Evolutionary conservation across 2,329 filamentous ascomycete genomes (phyloP).

Genomic region (Fusarium oligoseptatum): DNA sequence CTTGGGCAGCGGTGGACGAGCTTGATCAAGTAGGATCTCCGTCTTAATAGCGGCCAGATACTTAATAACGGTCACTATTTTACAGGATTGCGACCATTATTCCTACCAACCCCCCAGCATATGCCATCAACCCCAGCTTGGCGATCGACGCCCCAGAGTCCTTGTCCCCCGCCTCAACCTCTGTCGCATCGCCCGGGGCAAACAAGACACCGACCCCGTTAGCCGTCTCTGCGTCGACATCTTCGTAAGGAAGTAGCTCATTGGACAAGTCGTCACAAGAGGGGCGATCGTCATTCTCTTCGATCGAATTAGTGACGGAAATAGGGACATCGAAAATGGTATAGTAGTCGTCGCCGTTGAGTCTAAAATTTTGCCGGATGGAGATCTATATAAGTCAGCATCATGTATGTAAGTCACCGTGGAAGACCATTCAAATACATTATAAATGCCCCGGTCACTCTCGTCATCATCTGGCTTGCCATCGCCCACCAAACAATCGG

Average conservation of each 20-base stretch:
- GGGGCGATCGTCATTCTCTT: constrained; percentile 55
- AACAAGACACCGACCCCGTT: constrained; percentile 63
- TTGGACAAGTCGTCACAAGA: constrained; percentile 67
- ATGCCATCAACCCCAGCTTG: constrained; percentile 6
- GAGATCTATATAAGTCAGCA: constrained; percentile 64
- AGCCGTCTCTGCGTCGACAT: constrained; percentile 58
- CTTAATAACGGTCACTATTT: not conserved
- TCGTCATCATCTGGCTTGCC: constrained; percentile 60
- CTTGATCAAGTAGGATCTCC: not conserved
- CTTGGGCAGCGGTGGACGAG: not conserved
- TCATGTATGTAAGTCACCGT: not conserved
- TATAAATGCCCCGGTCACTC: constrained; percentile 71
- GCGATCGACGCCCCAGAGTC: constrained; percentile 20
- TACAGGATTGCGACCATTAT: not conserved
- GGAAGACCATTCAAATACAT: constrained; percentile 59
- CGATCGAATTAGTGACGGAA: constrained; percentile 74
- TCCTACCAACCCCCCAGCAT: constrained; percentile 10
- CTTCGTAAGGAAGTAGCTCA: constrained; percentile 60
- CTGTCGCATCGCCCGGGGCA: constrained; percentile 64
- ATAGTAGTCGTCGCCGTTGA: constrained; percentile 74
- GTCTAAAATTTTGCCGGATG: constrained; percentile 77
- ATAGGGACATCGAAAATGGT: constrained; percentile 80
- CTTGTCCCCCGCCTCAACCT: constrained; percentile 50
- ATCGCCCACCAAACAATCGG: constrained; percentile 74
- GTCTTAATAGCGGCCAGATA: not conserved